phyloP scores from a whole-genome alignment of 202 grass and related monocot species.

The Setaria italica region DNA sequence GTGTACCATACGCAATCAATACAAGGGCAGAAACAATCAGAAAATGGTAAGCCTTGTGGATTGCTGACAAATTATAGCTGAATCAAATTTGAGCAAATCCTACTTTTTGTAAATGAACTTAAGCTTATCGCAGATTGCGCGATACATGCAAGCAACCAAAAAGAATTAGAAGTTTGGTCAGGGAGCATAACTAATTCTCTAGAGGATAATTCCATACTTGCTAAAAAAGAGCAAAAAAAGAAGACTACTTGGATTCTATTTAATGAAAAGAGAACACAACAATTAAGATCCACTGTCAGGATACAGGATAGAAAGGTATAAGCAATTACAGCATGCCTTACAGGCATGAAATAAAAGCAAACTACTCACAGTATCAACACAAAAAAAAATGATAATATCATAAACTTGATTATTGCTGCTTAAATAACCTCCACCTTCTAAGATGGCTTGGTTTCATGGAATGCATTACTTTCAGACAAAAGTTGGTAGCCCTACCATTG shows the following conservation, averaged over 20 bases:
- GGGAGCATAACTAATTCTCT: neutral
- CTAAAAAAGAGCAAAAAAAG: neutral
- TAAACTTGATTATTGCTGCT: conserved; percentile 2
- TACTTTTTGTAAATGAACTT: neutral
- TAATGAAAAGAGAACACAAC: conserved; percentile 20
- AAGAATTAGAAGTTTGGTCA: neutral
- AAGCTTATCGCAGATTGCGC: neutral
- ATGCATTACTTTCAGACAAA: neutral
- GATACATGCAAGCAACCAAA: conserved; percentile 20
- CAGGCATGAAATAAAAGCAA: conserved; percentile 22
- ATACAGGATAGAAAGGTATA: neutral
- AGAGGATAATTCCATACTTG: neutral
- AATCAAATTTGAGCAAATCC: conserved; percentile 6
- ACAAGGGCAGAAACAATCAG: neutral
- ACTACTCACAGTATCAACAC: conserved; percentile 1
- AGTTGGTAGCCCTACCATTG: neutral
- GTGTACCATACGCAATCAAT: conserved; percentile 5
- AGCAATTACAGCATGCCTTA: neutral
- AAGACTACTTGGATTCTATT: conserved; percentile 8
- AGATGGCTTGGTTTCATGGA: conserved; percentile 3
- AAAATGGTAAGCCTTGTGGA: conserved; percentile 14
- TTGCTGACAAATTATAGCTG: conserved; percentile 8
- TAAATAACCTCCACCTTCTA: conserved; percentile 29
- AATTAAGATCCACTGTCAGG: conserved; percentile 9
- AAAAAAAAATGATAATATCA: conserved; percentile 14